phyloP scores from a whole-genome alignment of 2,329 filamentous ascomycete species.

The Sarocladiaceae sp. region DNA sequence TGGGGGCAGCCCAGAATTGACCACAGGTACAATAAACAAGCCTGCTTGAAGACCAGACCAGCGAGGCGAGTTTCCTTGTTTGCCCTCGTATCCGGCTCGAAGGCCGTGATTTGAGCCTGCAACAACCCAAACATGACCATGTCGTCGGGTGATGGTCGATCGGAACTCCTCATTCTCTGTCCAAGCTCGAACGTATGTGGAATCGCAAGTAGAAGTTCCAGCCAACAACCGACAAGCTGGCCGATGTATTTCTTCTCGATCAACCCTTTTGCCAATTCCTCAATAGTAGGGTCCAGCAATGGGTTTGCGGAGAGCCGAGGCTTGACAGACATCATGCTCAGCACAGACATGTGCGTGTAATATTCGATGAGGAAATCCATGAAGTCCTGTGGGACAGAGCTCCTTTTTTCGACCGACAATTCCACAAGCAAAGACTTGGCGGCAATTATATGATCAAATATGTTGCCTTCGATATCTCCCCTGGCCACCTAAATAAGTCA shows the following conservation, averaged over 20 bases:
- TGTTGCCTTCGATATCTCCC: slow-evolving; percentile 32
- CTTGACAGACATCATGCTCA: slow-evolving; percentile 35
- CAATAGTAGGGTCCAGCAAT: slow-evolving; percentile 16
- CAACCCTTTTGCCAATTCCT: slow-evolving; percentile 14
- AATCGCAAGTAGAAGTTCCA: slow-evolving; percentile 20
- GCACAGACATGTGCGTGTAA: slow-evolving; percentile 32
- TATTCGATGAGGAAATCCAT: slow-evolving; percentile 36
- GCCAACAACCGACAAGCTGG: slow-evolving; percentile 22
- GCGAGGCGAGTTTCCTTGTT: slow-evolving; percentile 26
- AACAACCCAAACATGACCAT: slow-evolving; percentile 29
- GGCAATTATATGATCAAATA: slow-evolving; percentile 33
- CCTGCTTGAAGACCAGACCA: slow-evolving; percentile 31
- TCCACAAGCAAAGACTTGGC: slow-evolving; percentile 28
- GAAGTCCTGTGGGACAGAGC: slow-evolving; percentile 23
- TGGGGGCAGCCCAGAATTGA: neutral
- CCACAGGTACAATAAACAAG: slow-evolving; percentile 29
- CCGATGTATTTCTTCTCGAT: slow-evolving; percentile 18
- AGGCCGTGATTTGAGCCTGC: slow-evolving; percentile 27
- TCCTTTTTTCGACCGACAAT: slow-evolving; percentile 22
- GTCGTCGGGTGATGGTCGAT: slow-evolving; percentile 27
- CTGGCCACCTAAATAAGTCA: slow-evolving; percentile 12
- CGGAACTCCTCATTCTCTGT: slow-evolving; percentile 17
- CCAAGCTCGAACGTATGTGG: slow-evolving; percentile 29
- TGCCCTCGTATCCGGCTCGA: slow-evolving; percentile 25
- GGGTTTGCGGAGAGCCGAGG: slow-evolving; percentile 13